phyloP scores from a whole-genome alignment of 75 land plant genomes.

The Larix kaempferi region DNA sequence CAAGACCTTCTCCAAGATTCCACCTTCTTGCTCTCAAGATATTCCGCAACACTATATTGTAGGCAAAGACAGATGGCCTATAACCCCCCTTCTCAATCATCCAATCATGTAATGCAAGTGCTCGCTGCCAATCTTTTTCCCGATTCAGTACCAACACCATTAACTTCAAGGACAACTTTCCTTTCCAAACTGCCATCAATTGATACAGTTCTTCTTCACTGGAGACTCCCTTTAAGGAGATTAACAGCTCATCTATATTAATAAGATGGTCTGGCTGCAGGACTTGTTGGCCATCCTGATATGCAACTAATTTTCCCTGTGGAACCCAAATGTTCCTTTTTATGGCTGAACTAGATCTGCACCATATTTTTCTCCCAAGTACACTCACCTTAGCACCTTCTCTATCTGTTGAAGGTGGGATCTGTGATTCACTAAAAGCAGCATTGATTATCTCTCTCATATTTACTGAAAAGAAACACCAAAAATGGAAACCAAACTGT shows the following conservation, averaged over 20 bases:
- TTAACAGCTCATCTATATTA: slow-evolving; percentile 59
- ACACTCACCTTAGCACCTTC: neutral
- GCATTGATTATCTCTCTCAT: neutral
- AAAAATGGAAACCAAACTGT: neutral
- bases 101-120: slow-evolving; percentile 99
- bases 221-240: slow-evolving; percentile 28
- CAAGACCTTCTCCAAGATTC: slow-evolving; percentile 80
- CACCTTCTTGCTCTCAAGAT: slow-evolving; percentile 60
- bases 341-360: slow-evolving; percentile 7
- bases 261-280: slow-evolving; percentile 47
- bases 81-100: slow-evolving; percentile 69
- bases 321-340: neutral
- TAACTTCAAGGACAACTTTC: slow-evolving; percentile 69
- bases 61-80: slow-evolving; percentile 68
- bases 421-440: neutral
- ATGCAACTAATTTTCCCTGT: neutral
- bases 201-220: slow-evolving; percentile 46
- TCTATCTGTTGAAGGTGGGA: neutral
- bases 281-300: neutral
- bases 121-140: slow-evolving; percentile 73
- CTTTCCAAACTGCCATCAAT: slow-evolving; percentile 45
- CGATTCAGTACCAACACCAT: slow-evolving; percentile 77
- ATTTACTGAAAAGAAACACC: slow-evolving; percentile 2
- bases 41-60: slow-evolving; percentile 85
- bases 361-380: slow-evolving; percentile 3